Percentiles rank a stretch among this genome's conserved stretches.
Conservation (phyloP, 768 basidiomycete species). For the Calocybe cyanea region DNA sequence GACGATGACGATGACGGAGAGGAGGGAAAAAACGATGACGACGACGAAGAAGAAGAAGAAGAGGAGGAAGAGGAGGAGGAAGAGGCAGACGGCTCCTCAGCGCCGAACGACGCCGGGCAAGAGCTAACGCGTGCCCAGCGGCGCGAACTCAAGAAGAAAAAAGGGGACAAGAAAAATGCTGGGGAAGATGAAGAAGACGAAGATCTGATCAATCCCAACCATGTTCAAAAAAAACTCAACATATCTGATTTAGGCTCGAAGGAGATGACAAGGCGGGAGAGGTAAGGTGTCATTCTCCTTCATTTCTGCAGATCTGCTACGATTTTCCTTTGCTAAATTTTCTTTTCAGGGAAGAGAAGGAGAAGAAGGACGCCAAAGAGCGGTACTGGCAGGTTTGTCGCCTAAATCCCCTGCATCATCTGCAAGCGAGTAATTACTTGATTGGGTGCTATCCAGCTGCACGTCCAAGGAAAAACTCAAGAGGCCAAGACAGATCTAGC, state of each 20-base stretch:
- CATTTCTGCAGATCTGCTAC: conserved; percentile 1
- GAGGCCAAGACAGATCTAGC: conserved; percentile 88
- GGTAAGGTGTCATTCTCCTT: conserved; percentile 37
- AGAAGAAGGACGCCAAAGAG: conserved; percentile 87
- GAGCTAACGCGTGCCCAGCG: conserved; percentile 72
- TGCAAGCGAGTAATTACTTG: too few relatives aligned
- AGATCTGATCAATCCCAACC: conserved; percentile 78
- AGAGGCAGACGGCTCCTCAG: conserved; percentile 26
- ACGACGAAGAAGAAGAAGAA: conserved; percentile 25
- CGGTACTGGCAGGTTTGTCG: conserved; percentile 74
- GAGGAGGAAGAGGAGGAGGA: conserved; percentile 41
- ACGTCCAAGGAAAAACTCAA: conserved; percentile 81
- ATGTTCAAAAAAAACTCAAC: conserved; percentile 66
- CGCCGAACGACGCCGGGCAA: conserved; percentile 29
- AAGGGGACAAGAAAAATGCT: conserved; percentile 21
- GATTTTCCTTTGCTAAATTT: too few relatives aligned
- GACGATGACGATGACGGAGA: conserved; percentile 25
- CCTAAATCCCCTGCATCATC: not conserved
- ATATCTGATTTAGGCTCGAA: conserved; percentile 69
- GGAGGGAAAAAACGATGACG: conserved; percentile 25
- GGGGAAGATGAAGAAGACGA: conserved; percentile 58
- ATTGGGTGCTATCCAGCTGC: too few relatives aligned
- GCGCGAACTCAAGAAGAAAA: conserved; percentile 75
- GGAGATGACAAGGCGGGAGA: conserved; percentile 62
- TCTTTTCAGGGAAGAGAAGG: conserved; percentile 76